phyloP scores from a whole-genome alignment of 805 yeast species.

The Kluyveromyces wickerhamii region DNA sequence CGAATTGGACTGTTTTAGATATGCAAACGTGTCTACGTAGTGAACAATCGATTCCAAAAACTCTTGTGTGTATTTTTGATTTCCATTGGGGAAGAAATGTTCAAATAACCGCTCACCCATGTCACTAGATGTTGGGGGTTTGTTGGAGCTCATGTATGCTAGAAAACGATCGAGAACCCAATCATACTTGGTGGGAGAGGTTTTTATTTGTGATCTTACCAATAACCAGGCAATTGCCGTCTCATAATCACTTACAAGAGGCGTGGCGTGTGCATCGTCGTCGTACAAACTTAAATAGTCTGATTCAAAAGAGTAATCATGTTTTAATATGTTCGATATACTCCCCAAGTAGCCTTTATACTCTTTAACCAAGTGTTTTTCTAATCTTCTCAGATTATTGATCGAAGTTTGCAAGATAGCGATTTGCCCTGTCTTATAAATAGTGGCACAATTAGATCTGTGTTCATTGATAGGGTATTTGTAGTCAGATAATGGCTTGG shows the following conservation, averaged over 20 bases:
- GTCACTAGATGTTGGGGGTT: neutral
- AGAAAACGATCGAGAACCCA: constrained; percentile 12
- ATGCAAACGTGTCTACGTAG: neutral
- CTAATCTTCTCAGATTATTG: constrained; percentile 38
- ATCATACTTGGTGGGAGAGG: constrained; percentile 11
- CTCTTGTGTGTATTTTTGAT: neutral
- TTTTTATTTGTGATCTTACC: constrained; percentile 7
- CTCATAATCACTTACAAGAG: constrained; percentile 39
- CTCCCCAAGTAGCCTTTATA: constrained; percentile 39
- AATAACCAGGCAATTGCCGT: constrained; percentile 34
- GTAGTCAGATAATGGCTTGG: constrained; percentile 8
- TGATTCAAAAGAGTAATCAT: constrained; percentile 44
- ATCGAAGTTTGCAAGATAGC: constrained; percentile 38
- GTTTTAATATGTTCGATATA: constrained; percentile 43
- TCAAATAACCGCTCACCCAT: constrained; percentile 1
- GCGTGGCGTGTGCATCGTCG: constrained; percentile 36
- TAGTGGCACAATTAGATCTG: constrained; percentile 28
- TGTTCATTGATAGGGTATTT: constrained; percentile 7
- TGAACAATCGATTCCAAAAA: neutral
- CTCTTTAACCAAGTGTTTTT: constrained; percentile 40
- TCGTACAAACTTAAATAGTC: constrained; percentile 43
- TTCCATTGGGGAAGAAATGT: constrained; percentile 6
- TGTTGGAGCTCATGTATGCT: neutral
- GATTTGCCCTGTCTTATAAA: constrained; percentile 45
- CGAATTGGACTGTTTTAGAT: neutral